A percentile compares a stretch with the other conserved stretches of the same genome.
These are phyloP conservation scores for Ogataea corticis DNA, from an alignment of 805 yeast genomes.

Conservation along the genomic window DNA sequence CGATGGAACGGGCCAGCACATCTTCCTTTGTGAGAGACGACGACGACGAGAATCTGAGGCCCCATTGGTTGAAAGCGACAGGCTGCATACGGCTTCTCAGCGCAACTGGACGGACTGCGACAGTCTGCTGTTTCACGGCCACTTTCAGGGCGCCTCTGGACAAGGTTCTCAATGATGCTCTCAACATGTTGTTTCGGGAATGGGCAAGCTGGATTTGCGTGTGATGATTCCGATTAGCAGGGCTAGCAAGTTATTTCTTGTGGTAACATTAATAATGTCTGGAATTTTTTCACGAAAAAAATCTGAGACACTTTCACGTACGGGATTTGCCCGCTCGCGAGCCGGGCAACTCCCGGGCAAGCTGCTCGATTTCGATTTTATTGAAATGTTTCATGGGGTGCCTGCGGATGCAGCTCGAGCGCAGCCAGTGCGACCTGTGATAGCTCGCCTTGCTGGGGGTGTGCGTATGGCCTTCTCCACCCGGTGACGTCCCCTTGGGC, in stretches of 20 bases:
- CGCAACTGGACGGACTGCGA: conserved; percentile 1
- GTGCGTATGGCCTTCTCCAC: too few species aligned
- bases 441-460: too few species aligned
- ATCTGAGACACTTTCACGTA: background rate
- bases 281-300: background rate
- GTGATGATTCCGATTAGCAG: background rate
- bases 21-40: conserved; percentile 73
- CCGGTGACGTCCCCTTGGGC: too few species aligned
- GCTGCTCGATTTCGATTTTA: too few species aligned
- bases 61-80: conserved; percentile 16
- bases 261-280: background rate
- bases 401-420: too few species aligned
- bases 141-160: conserved; percentile 21
- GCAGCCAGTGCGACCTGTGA: too few species aligned
- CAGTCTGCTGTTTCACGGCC: conserved; percentile 7
- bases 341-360: too few species aligned
- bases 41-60: conserved; percentile 43
- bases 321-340: background rate
- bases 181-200: conserved; percentile 18
- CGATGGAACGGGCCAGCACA: conserved; percentile 77
- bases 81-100: conserved; percentile 19
- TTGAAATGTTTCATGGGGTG: too few species aligned
- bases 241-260: background rate
- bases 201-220: background rate
- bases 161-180: conserved; percentile 24